Base-by-base conservation (phyloP, 352 stramenopile species). In the Globisporangium heterothallicum region DNA sequence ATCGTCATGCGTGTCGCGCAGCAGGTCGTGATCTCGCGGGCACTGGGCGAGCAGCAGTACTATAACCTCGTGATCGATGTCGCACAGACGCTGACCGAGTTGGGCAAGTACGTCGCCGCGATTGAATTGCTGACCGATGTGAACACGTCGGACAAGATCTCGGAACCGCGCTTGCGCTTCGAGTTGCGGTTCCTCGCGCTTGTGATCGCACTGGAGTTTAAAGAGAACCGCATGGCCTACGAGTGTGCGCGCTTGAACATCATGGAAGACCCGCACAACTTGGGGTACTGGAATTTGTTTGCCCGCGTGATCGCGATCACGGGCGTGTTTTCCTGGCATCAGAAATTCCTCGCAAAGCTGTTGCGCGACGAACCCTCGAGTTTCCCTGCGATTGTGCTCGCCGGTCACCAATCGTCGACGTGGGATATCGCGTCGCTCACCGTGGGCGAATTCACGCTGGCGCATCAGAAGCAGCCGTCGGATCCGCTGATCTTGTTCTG, bases 231-330 rank as follows among this genome's bases (percentile, higher is more conserved):
- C 29, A 94, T 94, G 83, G 83, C 83, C 16, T 94, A 94, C 60
- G 83, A 94, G 52, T 94, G 83, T 45, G 83, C 81, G 16, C 74
- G 80, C 18, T 66, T 94, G 22, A 94, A 94, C 66, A 86, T 94
- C 56, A 80, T 94, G 60, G 83, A 94, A 60, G 83, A 92, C 32
- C 81, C 80, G 0, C 64, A 77, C 19, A 85, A 94, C 48, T 59
- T 90, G 4, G 83, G 78, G 35, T 94, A 91, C 53, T 94, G 83
- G 83, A 92, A 86, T 57, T 49, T 94, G 35, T 94, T 94, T 61
- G 75, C 78, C 9, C 76, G 80, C 9, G 83, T 94, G 26, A 92
- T 94, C 30, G 72, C 79, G 35, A 84, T 88, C 53, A 92, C 80
- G 4, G 83, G 83, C 18, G 80, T 92, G 3, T 94, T 87, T 61